Conservation (phyloP, 2,329 filamentous ascomycete species). For the Karstenula rhodostoma region DNA sequence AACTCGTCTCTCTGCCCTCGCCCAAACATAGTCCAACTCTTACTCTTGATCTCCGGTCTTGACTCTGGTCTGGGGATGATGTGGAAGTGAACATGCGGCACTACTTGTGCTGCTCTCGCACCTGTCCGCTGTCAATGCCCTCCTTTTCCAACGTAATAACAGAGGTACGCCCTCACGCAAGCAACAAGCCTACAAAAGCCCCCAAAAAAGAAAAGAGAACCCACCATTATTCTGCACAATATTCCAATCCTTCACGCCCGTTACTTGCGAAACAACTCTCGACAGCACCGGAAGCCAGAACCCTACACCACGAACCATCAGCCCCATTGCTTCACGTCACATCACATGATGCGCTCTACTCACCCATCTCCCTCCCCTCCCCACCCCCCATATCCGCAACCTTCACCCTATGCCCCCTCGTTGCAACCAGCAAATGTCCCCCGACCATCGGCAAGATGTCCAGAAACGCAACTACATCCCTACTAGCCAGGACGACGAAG, state of each 20-base stretch:
- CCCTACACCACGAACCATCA: conserved; percentile 36
- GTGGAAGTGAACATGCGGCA: conserved; percentile 94
- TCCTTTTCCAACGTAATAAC: too few species aligned
- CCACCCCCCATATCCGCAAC: conserved; percentile 71
- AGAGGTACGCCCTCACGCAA: too few species aligned
- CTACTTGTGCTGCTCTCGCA: conserved; percentile 86
- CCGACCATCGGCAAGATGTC: conserved; percentile 89
- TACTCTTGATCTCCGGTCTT: conserved; percentile 60
- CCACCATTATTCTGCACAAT: conserved; percentile 92
- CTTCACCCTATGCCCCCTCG: conserved; percentile 79
- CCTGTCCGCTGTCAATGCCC: conserved; percentile 53
- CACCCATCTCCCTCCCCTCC: conserved; percentile 73
- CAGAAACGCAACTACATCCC: conserved; percentile 82
- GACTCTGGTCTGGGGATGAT: conserved; percentile 80
- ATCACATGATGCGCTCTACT: conserved; percentile 38
- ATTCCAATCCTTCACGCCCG: conserved; percentile 86
- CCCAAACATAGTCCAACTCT: conserved; percentile 85
- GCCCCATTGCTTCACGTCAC: not conserved
- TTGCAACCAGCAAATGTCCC: conserved; percentile 85
- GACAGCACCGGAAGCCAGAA: conserved; percentile 75
- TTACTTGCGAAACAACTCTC: conserved; percentile 72
- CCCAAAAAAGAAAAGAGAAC: not conserved
- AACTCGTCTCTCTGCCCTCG: conserved; percentile 75
- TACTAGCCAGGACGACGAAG: conserved; percentile 78
- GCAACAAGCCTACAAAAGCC: not conserved